Evolutionary conservation across 371 early-diverging fungal species (phyloP).

Genomic region (Mortierella sp.): DNA sequence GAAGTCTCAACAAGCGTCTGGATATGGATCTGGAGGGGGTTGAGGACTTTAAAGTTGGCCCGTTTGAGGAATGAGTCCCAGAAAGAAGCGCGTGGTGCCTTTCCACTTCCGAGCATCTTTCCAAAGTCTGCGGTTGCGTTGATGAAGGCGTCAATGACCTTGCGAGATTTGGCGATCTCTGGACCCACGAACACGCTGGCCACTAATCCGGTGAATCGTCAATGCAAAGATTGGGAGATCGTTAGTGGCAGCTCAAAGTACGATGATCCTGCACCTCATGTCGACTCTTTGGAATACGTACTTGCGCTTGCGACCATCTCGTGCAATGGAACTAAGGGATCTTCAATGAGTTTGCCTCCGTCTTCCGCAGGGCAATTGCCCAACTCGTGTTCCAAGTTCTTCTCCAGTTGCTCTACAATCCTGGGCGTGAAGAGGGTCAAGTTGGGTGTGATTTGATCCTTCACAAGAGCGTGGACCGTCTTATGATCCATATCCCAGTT

Average conservation of each 20-base stretch:
- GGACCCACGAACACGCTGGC: constrained; percentile 39
- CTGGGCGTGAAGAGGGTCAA: constrained; percentile 36
- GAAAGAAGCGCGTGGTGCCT: background rate
- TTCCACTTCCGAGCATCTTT: constrained; percentile 6
- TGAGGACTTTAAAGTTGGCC: constrained; percentile 15
- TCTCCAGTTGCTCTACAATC: constrained; percentile 22
- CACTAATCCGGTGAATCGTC: no score
- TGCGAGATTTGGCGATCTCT: constrained; percentile 19
- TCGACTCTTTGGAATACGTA: no score
- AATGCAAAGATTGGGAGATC: no score
- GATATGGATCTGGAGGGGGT: constrained; percentile 34
- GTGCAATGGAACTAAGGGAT: constrained; percentile 28
- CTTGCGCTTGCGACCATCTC: constrained; percentile 42
- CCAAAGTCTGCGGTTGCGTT: constrained; percentile 29
- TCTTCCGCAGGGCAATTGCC: no score
- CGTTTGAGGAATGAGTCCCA: constrained; percentile 23
- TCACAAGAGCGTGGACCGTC: constrained; percentile 17
- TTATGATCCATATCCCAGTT: constrained; percentile 19
- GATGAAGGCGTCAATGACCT: constrained; percentile 34
- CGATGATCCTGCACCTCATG: background rate
- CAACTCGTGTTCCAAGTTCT: constrained; percentile 10
- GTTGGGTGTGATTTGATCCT: constrained; percentile 34
- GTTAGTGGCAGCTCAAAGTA: no score
- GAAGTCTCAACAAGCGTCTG: constrained; percentile 18
- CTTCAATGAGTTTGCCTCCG: constrained; percentile 19